phyloP scores from a whole-genome alignment of 2,329 filamentous ascomycete genomes.

The Fusarium pininemorale region DNA sequence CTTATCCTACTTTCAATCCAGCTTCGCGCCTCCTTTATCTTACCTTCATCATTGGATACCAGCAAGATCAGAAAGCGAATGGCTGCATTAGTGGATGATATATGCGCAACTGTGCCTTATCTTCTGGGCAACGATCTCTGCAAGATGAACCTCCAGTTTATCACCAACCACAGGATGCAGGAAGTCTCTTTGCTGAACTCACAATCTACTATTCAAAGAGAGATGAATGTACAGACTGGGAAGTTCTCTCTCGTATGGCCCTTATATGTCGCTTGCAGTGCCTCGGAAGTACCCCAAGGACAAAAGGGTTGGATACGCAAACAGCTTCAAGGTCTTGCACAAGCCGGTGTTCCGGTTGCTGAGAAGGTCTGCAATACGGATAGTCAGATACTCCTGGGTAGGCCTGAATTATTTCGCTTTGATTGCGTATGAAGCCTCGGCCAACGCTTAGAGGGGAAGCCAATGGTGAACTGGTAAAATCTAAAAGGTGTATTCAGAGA shows the following conservation, averaged over 20 bases:
- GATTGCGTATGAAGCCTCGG: background rate
- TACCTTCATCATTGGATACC: background rate
- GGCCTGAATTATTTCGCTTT: background rate
- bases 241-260: background rate
- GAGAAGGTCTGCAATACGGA: background rate
- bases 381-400: background rate
- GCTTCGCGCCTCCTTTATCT: background rate
- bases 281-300: background rate
- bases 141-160: background rate
- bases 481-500: too few relatives aligned
- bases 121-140: background rate
- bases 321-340: background rate
- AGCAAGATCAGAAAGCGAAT: background rate
- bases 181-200: background rate
- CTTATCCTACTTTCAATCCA: background rate
- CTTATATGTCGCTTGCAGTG: background rate
- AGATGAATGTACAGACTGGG: background rate
- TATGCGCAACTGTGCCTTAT: background rate
- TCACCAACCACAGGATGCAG: background rate
- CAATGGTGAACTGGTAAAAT: too few relatives aligned
- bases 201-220: background rate
- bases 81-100: background rate
- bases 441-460: too few relatives aligned
- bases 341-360: background rate
- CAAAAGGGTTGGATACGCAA: background rate